These are phyloP conservation scores for Saccharomycopsis oosterbeekiorum DNA, from an alignment of 805 yeast species.

Conservation along the genomic window DNA sequence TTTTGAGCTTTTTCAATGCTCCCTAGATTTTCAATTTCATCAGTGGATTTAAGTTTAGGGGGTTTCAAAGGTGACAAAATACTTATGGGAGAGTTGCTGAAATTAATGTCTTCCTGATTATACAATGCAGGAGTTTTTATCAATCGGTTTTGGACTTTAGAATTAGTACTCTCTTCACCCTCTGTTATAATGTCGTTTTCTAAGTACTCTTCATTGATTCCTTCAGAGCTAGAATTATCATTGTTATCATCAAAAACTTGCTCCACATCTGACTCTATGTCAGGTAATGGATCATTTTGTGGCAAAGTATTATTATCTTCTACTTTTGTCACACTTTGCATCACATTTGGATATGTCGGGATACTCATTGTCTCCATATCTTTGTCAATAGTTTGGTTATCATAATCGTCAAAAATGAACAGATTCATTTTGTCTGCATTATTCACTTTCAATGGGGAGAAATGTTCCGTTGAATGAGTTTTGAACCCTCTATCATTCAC, in stretches of 20 bases:
- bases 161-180: neutral
- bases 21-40: slow-evolving; percentile 1
- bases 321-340: neutral
- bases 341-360: neutral
- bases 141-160: neutral
- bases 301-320: neutral
- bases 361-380: neutral
- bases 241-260: neutral
- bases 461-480: neutral
- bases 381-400: neutral
- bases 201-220: neutral
- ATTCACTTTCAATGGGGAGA: neutral
- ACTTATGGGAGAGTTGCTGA: slow-evolving; percentile 15
- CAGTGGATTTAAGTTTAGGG: slow-evolving; percentile 15
- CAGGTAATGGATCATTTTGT: neutral
- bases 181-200: neutral
- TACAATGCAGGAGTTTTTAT: neutral
- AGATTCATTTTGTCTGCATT: slow-evolving; percentile 1
- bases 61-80: slow-evolving; percentile 17
- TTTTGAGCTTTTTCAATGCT: slow-evolving; percentile 20
- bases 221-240: neutral
- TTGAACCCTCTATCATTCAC: neutral
- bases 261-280: neutral
- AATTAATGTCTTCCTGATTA: neutral
- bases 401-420: neutral